phyloP scores from a whole-genome alignment of 495 filamentous ascomycete genomes.

The Hypoxylon subgilvum region DNA sequence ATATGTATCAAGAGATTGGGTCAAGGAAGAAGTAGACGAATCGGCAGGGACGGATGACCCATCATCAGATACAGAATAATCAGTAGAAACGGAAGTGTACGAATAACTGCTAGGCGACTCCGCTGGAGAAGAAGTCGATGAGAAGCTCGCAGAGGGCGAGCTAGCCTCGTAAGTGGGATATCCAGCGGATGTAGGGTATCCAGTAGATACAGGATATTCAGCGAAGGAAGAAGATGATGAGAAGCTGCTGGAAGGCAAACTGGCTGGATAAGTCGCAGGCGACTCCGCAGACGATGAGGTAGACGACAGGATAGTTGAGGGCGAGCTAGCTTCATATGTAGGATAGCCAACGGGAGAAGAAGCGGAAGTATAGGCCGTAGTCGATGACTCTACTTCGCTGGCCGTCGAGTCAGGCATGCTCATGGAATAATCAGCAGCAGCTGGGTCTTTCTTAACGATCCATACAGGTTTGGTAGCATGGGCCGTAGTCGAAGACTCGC shows the following conservation, averaged over 20 bases:
- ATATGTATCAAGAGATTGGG: slow-evolving; percentile 3
- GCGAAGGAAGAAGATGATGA: not conserved
- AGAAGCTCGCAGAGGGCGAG: not conserved
- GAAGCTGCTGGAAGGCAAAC: not conserved
- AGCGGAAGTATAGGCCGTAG: not conserved
- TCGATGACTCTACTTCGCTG: slow-evolving; percentile 5
- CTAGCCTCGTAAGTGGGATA: slow-evolving; percentile 1
- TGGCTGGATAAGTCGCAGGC: not conserved
- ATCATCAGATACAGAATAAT: slow-evolving; percentile 15
- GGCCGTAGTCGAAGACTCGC: slow-evolving; percentile 9
- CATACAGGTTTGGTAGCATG: slow-evolving; percentile 1
- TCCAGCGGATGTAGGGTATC: no score
- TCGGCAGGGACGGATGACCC: slow-evolving; percentile 2
- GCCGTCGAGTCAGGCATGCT: slow-evolving; percentile 2
- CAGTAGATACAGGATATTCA: slow-evolving; percentile 10
- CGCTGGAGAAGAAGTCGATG: not conserved
- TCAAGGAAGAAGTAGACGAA: not conserved
- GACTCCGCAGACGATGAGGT: not conserved
- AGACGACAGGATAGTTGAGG: not conserved
- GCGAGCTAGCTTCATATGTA: not conserved
- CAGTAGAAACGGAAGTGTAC: not conserved
- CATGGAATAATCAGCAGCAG: slow-evolving; percentile 13
- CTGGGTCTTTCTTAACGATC: slow-evolving; percentile 15
- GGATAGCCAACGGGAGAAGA: not conserved
- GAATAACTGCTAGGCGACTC: not conserved